Base-by-base conservation (phyloP, 2,329 filamentous ascomycete species). In the Cercospora citrullina region DNA sequence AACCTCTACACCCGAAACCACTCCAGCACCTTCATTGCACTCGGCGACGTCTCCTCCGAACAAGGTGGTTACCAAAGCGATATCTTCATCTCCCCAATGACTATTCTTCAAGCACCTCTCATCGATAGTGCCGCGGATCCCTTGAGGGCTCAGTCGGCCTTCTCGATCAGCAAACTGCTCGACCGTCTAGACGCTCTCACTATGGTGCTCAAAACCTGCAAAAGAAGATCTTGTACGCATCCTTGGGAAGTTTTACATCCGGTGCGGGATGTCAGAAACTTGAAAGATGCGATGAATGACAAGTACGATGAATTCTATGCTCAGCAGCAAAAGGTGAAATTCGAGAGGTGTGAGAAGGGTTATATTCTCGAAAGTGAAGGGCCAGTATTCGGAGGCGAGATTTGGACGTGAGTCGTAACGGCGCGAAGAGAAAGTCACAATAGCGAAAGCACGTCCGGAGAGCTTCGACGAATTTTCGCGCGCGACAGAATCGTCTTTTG, bases 301-400 rank as follows among this genome's bases (percentile, higher is more conserved):
- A 28, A 21, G 1, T 72, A 62, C n/a, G 66, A 72, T 55, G 23
- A 59, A 1, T 72, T 71, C 18, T 72, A 72, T 42, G 60, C 60
- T 8, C 30, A 48, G 57, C 69, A 69, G 63, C 60, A 68, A 18
- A 66, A 64, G 10, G 69, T 71, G 23, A 59, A 28, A 31, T 72
- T 70, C 48, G 71, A 69, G n/a, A 68, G 48, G 42, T 72, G 71
- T 58, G 71, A 72, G 59, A 70, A 71, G 61, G 71, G 71, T 1
- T 72, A 70, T 33, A 72, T 71, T 36, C n/a, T 69, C 3, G 71
- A 67, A 21, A 71, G 69, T 57, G 71, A 72, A 31, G 71, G 71
- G 5, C 60, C 66, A 4, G n/a, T 66, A 16, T 72, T 68, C 57
- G 55, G 23, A 36, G 30, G 30, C 7, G 55, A 59, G n/a, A 9